phyloP scores from a whole-genome alignment of 2,329 filamentous ascomycete genomes.

The Pseudohalonectria lignicola region DNA sequence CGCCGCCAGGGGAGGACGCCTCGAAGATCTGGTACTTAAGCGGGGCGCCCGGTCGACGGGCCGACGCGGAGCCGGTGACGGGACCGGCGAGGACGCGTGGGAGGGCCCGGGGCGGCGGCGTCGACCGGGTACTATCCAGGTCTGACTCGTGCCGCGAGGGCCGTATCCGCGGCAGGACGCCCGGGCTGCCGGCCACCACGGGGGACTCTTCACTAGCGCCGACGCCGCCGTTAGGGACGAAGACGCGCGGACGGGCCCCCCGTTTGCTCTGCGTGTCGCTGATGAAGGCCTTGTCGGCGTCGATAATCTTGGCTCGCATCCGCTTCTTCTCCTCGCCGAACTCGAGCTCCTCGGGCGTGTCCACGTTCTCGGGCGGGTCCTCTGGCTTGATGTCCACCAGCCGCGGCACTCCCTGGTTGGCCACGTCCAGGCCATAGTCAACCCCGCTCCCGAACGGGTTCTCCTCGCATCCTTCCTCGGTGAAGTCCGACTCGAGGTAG shows the following conservation, averaged over 20 bases:
- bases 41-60: constrained; percentile 9
- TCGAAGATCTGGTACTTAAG: constrained; percentile 52
- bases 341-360: constrained; percentile 55
- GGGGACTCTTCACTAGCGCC: background rate
- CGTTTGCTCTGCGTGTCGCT: constrained; percentile 50
- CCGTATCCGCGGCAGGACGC: constrained; percentile 50
- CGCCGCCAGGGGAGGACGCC: constrained; percentile 35
- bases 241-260: constrained; percentile 26
- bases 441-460: constrained; percentile 79
- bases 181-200: constrained; percentile 26
- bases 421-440: constrained; percentile 52
- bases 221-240: constrained; percentile 8
- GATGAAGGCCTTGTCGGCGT: constrained; percentile 61
- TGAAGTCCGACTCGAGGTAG: constrained; percentile 93
- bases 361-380: constrained; percentile 61
- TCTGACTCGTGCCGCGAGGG: constrained; percentile 52
- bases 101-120: constrained; percentile 33
- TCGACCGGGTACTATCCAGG: constrained; percentile 39
- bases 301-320: constrained; percentile 64
- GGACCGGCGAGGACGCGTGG: constrained; percentile 12
- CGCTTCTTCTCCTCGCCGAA: constrained; percentile 66
- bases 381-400: constrained; percentile 56
- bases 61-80: background rate
- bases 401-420: constrained; percentile 58
- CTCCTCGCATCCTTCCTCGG: constrained; percentile 71